Percentiles rank a stretch among this genome's conserved stretches.
Conservation (phyloP, 441 rosid genomes). For the Mallotus repandus region DNA sequence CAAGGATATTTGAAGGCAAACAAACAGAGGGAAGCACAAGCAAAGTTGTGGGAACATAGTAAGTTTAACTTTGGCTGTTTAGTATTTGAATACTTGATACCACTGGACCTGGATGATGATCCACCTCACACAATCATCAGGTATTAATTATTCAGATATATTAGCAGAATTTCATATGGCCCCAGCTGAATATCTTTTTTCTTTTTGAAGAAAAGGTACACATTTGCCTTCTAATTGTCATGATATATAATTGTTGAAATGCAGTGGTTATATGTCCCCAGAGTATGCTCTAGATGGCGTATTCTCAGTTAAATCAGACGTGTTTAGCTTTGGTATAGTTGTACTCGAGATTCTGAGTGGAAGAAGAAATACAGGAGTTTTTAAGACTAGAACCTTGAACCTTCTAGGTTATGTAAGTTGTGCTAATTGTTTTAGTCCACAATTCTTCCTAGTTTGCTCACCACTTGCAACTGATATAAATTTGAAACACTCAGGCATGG, state of each 20-base stretch:
- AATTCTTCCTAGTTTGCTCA: background rate
- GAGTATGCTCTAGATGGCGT: slow-evolving; percentile 68
- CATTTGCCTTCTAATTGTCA: too few relatives aligned
- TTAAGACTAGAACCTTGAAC: slow-evolving; percentile 34
- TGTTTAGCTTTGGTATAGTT: slow-evolving; percentile 65
- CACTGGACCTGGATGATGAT: too few relatives aligned
- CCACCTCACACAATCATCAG: too few relatives aligned
- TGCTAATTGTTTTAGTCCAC: background rate
- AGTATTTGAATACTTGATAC: background rate
- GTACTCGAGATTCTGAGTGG: slow-evolving; percentile 59
- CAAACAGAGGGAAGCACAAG: slow-evolving; percentile 50
- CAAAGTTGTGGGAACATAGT: slow-evolving; percentile 66
- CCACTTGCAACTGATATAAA: background rate
- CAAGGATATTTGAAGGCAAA: slow-evolving; percentile 66
- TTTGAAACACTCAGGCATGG: slow-evolving; percentile 49
- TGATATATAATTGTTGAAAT: background rate
- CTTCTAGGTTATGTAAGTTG: slow-evolving; percentile 51
- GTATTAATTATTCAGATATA: too few relatives aligned
- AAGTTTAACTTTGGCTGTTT: slow-evolving; percentile 16
- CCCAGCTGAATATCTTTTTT: background rate
- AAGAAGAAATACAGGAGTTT: slow-evolving; percentile 46
- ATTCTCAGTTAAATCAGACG: slow-evolving; percentile 66
- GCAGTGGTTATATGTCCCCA: slow-evolving; percentile 77
- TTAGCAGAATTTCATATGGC: too few relatives aligned
- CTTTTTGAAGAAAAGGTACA: background rate